Evolutionary conservation across 1,284 basidiomycete genomes (phyloP), one percentile per base, ranked within the genome.

Genomic region (Anthracocystis panici-leucophaei): DNA sequence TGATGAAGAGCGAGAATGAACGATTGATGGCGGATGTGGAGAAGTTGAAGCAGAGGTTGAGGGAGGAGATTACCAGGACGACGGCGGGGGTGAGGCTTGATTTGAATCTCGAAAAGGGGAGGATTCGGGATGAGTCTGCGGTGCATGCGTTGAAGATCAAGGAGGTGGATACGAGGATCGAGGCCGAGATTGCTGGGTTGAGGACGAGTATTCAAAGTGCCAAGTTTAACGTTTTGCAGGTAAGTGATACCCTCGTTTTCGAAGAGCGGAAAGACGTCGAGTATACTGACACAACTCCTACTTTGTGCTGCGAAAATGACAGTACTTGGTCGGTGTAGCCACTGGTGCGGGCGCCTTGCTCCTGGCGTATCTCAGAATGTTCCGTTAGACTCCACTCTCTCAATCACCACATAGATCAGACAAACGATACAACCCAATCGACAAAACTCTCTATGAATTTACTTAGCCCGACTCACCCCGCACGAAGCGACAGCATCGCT

Each of bases 81-180:
- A 95, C 97, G 84, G 93, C 93, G 4, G 95, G 95, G 29, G 97
- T 99, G 2, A 88, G 96, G 50, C 87, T 99, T 27, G 97, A 99
- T 86, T 87, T 99, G 67, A 99, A 99, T 86, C 88, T 99, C 23
- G 96, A 99, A 87, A 99, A 99, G 87, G 95, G 88, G 71, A 89
- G 96, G 44, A 94, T 98, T 88, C 88, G 97, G 46, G 95, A 99
- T 83, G 95, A 99, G 87, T 92, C 91, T 67, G 92, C 91, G 64
- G 91, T 92, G 49, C 94, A 98, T 82, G 95, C 97, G 81, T 88
- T 97, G 71, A 98, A 98, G 90, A 94, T 99, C 85, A 95, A 95
- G 86, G 97, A 99, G 86, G 95, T 98, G 14, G 96, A 99, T 82
- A 98, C 96, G 2, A 88, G 94, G 79, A 98, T 99, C 80, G 96